These are phyloP conservation scores for Xylaria castorea DNA, from an alignment of 495 filamentous ascomycete species.

Conservation along the genomic window DNA sequence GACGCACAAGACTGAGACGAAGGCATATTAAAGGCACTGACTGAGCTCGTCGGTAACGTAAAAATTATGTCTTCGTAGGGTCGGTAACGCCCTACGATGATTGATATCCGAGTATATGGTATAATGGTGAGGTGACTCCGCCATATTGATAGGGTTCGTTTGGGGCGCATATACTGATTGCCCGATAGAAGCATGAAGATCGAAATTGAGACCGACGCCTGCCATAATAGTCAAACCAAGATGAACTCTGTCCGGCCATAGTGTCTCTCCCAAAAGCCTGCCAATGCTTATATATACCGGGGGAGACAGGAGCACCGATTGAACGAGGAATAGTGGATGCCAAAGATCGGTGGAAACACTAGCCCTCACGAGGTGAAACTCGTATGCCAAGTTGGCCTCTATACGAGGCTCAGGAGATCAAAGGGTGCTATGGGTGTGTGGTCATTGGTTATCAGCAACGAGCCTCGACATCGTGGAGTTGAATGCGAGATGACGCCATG, in stretches of 20 bases:
- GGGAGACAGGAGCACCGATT: background rate
- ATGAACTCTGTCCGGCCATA: background rate
- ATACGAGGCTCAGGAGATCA: background rate
- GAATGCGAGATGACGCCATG: background rate
- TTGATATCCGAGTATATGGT: conserved; percentile 4
- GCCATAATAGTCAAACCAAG: background rate
- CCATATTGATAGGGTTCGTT: background rate
- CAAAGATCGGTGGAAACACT: background rate
- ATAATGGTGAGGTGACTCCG: background rate
- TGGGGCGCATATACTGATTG: background rate
- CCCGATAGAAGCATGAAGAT: background rate
- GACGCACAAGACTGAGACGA: background rate
- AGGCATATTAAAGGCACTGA: conserved; percentile 3
- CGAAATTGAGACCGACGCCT: background rate
- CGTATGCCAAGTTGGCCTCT: background rate
- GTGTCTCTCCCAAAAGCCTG: background rate
- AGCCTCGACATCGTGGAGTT: background rate
- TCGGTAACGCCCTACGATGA: background rate
- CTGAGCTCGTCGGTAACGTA: background rate
- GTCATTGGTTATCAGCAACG: conserved; percentile 1
- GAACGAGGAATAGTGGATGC: background rate
- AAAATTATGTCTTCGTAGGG: background rate
- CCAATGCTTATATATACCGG: background rate
- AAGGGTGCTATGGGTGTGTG: conserved; percentile 1
- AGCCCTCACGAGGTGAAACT: background rate